These are phyloP conservation scores for Parsonsia alboflavescens DNA, from an alignment of 257 asterid species.

Conservation along the genomic window DNA sequence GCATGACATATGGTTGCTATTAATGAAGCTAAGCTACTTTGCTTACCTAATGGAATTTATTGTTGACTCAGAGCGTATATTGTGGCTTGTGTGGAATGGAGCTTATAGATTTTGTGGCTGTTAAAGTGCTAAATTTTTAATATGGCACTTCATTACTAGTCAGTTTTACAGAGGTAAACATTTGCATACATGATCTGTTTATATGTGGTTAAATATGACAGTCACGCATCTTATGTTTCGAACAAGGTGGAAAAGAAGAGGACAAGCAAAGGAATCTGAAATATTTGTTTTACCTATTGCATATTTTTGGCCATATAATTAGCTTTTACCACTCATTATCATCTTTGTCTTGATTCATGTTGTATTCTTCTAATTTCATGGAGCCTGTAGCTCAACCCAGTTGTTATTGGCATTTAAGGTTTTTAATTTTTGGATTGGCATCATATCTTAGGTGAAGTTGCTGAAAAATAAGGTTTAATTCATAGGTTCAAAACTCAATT, in stretches of 20 bases:
- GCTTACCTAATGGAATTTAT: no score
- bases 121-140: not conserved
- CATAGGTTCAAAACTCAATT: not conserved
- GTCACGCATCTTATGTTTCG: no score
- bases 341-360: no score
- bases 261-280: no score
- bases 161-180: not conserved
- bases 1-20: not conserved
- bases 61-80: no score
- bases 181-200: not conserved
- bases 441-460: not conserved
- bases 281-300: no score
- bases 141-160: not conserved
- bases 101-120: not conserved
- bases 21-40: not conserved
- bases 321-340: no score
- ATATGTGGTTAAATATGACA: no score
- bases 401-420: not conserved
- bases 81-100: not conserved
- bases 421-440: no score
- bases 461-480: not conserved
- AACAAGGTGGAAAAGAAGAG: no score
- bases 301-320: no score
- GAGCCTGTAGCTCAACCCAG: not conserved
- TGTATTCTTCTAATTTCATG: not conserved